Evolutionary conservation across 1,284 basidiomycete species (phyloP).

Genomic region (Inonotus obliquus): DNA sequence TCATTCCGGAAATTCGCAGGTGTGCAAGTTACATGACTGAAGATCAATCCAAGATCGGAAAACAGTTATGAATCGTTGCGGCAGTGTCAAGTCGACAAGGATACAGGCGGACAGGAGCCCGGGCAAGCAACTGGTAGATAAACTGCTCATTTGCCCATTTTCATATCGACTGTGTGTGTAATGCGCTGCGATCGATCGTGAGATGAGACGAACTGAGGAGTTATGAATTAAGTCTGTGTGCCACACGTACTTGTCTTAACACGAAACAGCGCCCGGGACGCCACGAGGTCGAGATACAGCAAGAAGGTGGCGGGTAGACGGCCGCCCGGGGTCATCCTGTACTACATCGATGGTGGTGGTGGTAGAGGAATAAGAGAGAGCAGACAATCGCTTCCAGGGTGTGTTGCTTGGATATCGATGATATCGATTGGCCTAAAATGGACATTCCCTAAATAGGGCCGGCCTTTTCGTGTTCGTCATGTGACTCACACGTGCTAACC

Average conservation of each 20-base stretch:
- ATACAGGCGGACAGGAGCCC: neutral
- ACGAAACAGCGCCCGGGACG: neutral
- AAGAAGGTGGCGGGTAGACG: neutral
- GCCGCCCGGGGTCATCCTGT: neutral
- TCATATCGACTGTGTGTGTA: neutral
- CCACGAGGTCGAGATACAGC: neutral
- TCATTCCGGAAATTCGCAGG: neutral
- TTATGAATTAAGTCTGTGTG: neutral
- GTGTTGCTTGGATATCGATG: neutral
- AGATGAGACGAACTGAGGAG: neutral
- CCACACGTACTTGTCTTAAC: neutral
- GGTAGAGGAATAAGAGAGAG: conserved; percentile 7
- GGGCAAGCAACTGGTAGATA: neutral
- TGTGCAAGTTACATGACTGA: neutral
- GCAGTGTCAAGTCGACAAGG: neutral
- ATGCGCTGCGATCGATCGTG: neutral
- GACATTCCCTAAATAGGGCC: neutral
- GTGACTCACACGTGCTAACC: neutral
- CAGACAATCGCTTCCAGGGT: neutral
- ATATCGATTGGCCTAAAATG: neutral
- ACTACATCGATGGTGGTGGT: conserved; percentile 2
- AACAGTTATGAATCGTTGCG: conserved; percentile 3
- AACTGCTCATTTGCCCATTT: neutral
- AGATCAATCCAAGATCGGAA: neutral
- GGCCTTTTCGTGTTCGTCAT: neutral